Percentiles rank a stretch among this genome's conserved stretches.
phyloP scores from a whole-genome alignment of 192 early-diverging fungal genomes.

The Fimicolochytrium jonesii region DNA sequence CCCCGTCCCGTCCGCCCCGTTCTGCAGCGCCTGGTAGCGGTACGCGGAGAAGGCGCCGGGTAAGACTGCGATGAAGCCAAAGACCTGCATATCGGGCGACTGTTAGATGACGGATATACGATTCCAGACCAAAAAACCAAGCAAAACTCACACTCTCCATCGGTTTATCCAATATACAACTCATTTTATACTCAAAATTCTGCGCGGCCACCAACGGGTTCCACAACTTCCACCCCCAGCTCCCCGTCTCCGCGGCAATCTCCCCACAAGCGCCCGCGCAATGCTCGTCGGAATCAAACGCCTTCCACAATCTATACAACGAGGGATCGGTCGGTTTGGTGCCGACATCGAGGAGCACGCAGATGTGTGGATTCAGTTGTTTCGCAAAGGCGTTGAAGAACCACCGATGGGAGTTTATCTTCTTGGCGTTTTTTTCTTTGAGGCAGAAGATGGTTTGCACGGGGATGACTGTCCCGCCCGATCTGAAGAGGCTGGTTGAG shows the following conservation, averaged over 20 bases:
- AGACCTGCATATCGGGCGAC: too few relatives aligned
- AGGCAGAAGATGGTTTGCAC: slow-evolving; percentile 74
- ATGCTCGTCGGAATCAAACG: slow-evolving; percentile 66
- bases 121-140: too few relatives aligned
- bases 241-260: slow-evolving; percentile 65
- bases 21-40: slow-evolving; percentile 66
- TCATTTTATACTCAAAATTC: slow-evolving; percentile 90
- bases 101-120: too few relatives aligned
- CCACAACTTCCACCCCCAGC: slow-evolving; percentile 51
- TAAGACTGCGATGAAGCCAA: slow-evolving; percentile 92
- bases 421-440: slow-evolving; percentile 68
- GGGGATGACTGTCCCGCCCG: slow-evolving; percentile 31
- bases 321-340: slow-evolving; percentile 67
- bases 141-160: slow-evolving; percentile 76
- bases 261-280: slow-evolving; percentile 84
- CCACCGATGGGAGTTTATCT: slow-evolving; percentile 71
- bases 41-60: slow-evolving; percentile 87
- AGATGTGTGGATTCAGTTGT: slow-evolving; percentile 45
- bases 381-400: slow-evolving; percentile 64
- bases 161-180: slow-evolving; percentile 76
- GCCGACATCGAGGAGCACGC: slow-evolving; percentile 68
- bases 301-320: slow-evolving; percentile 77
- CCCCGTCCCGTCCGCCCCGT: slow-evolving; percentile 52
- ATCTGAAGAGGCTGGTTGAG: too few relatives aligned
- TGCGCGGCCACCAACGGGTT: slow-evolving; percentile 80